phyloP scores from a whole-genome alignment of 2,329 filamentous ascomycete species.

The Penicillium sclerotigenum region DNA sequence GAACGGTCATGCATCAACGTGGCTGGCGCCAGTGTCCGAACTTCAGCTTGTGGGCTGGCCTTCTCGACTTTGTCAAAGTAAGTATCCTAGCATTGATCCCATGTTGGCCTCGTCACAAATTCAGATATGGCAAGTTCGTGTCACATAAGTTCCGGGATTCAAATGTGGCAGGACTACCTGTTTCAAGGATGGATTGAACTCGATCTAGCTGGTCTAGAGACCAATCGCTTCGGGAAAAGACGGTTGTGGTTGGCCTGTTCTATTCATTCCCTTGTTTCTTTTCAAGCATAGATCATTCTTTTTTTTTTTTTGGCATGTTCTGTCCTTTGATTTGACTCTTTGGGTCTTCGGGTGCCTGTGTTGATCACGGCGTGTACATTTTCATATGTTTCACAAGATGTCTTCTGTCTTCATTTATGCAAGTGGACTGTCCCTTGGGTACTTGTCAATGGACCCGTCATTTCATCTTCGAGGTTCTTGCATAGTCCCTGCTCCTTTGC shows the following conservation, averaged over 20 bases:
- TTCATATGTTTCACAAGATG: constrained; percentile 3
- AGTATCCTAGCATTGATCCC: constrained; percentile 46
- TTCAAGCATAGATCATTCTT: not conserved
- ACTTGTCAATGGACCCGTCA: not conserved
- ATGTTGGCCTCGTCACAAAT: constrained; percentile 30
- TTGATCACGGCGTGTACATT: constrained; percentile 14
- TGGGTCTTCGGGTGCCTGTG: not conserved
- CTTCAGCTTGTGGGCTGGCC: constrained; percentile 86
- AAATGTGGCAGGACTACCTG: constrained; percentile 28
- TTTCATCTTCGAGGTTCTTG: not conserved
- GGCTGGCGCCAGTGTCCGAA: constrained; percentile 96
- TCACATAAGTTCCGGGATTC: constrained; percentile 21
- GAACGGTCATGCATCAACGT: constrained; percentile 87
- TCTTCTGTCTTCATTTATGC: constrained; percentile 3
- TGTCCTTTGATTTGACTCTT: not conserved
- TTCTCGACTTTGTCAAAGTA: constrained; percentile 81
- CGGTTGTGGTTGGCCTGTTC: not conserved
- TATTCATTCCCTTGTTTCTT: not conserved
- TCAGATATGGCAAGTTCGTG: constrained; percentile 21
- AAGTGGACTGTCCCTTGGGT: not conserved
- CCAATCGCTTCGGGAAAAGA: constrained; percentile 11
- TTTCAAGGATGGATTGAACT: constrained; percentile 38
- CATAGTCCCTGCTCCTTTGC: constrained; percentile 7
- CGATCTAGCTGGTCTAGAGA: constrained; percentile 25
- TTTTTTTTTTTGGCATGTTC: not conserved